Evolutionary conservation across 768 basidiomycete species (phyloP).

Genomic region (Tricholoma saponaceum): DNA sequence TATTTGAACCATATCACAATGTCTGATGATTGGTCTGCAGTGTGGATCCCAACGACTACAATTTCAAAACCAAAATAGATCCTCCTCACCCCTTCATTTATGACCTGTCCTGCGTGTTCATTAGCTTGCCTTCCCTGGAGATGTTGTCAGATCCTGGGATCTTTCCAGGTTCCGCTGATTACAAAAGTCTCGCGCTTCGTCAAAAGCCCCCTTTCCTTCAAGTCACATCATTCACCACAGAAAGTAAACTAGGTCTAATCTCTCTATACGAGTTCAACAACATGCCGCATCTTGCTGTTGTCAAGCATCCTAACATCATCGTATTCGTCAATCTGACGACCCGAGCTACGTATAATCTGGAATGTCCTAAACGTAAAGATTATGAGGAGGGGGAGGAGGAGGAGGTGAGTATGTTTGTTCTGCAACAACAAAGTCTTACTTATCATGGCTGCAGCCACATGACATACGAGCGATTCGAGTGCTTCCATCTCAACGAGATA

Average conservation of each 20-base stretch:
- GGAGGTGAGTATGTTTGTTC: constrained; percentile 15
- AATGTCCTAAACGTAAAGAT: constrained; percentile 29
- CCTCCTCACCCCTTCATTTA: constrained; percentile 39
- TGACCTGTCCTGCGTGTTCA: constrained; percentile 37
- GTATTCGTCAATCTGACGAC: constrained; percentile 37
- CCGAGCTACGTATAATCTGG: constrained; percentile 32
- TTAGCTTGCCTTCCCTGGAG: constrained; percentile 41
- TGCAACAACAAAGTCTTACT: neutral
- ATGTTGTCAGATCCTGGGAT: constrained; percentile 38
- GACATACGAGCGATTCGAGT: constrained; percentile 49
- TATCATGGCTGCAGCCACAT: constrained; percentile 32
- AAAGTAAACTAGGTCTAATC: constrained; percentile 30
- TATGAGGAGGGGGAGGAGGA: too few species aligned
- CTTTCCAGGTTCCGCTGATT: constrained; percentile 32
- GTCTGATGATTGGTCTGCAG: constrained; percentile 22
- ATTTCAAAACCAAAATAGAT: constrained; percentile 35
- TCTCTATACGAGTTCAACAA: constrained; percentile 42
- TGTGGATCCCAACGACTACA: constrained; percentile 34
- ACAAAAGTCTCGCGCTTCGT: constrained; percentile 24
- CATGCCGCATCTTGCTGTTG: constrained; percentile 36
- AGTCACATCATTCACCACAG: constrained; percentile 33
- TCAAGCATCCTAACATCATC: constrained; percentile 37
- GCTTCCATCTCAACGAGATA: constrained; percentile 45
- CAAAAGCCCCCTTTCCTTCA: constrained; percentile 39
- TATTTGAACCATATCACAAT: neutral